Evolutionary conservation across 2,329 filamentous ascomycete species (phyloP).

Genomic region (Boeremia exigua): DNA sequence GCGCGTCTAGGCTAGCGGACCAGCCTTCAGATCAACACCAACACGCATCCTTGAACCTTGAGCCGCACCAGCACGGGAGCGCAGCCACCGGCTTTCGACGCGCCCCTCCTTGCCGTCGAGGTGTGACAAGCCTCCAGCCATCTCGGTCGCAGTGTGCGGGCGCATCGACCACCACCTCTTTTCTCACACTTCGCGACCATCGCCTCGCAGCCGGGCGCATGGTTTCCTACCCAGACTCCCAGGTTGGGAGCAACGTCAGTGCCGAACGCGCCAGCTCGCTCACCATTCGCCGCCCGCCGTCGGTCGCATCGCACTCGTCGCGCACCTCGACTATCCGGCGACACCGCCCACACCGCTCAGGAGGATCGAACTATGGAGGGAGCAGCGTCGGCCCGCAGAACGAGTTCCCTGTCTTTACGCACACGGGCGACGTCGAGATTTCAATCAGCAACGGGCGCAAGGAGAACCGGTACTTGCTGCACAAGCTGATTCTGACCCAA

Average conservation of each 20-base stretch:
- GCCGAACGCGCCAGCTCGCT: conserved; percentile 57
- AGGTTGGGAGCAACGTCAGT: conserved; percentile 38
- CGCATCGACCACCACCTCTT: conserved; percentile 2
- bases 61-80: conserved; percentile 28
- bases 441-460: conserved; percentile 71
- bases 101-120: conserved; percentile 23
- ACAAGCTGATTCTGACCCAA: conserved; percentile 84
- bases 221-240: conserved; percentile 67
- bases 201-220: conserved; percentile 49
- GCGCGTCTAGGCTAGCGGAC: conserved; percentile 8
- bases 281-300: conserved; percentile 67
- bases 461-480: conserved; percentile 85
- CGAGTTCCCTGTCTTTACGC: conserved; percentile 89
- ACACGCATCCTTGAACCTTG: conserved; percentile 1
- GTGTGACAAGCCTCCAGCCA: conserved; percentile 26
- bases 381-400: conserved; percentile 74
- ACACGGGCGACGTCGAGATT: conserved; percentile 93
- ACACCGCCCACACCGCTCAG: conserved; percentile 73
- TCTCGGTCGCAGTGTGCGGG: conserved; percentile 16
- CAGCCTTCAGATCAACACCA: conserved; percentile 8
- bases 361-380: conserved; percentile 80
- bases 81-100: conserved; percentile 36
- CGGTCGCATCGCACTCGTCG: conserved; percentile 61
- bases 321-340: conserved; percentile 55
- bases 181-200: neutral